Base-by-base conservation (phyloP, 192 early-diverging fungal genomes). In the Blastocladiella britannica region DNA sequence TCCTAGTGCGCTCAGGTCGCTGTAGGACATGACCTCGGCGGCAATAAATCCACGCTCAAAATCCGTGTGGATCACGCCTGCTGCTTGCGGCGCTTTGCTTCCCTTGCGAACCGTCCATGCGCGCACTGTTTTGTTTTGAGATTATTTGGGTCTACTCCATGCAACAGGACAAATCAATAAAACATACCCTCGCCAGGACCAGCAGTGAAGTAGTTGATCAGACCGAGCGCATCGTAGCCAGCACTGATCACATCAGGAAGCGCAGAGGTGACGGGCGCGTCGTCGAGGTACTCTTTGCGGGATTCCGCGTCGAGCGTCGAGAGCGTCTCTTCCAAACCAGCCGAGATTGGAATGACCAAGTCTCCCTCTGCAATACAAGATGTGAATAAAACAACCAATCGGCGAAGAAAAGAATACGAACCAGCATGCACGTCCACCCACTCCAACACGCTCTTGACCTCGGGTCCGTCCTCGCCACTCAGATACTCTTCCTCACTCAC, bases 1-100 rank as follows among this genome's bases (percentile, higher is more conserved):
- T 18, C 76, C 77, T 9, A 77, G 53, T 24, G 71, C 67, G 47
- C 72, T 62, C 54, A 88, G 59, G 62, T 86, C 83, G 0, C 65
- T 68, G 59, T 71, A 82, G 20, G 63, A 63, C 71, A 79, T 77
- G 23, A 78, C 59, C 70, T 87, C 84, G 20, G 82, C 83, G 70
- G 80, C 81, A 58, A 86, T 83, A 54, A 87, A 87, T n/a, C 76
- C 82, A 55, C 70, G 67, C 55, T 72, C 81, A 69, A 89, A 87
- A 59, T 89, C 87, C 27, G 83, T 73, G 64, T 78, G 76, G 31
- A 78, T 78, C 5, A 78, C 68, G 43, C 76, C 76, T 12, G 76
- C 76, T 54, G 73, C 71, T 54, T 86, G 81, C 7, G 86, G 87
- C 15, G 87, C 87, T 56, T 84, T 78, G 20, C 80, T 73, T 18